A percentile compares a stretch with the other conserved stretches of the same genome.
These are phyloP conservation scores for Pyrenophora teres DNA, from an alignment of 2,329 filamentous ascomycete genomes.

Conservation along the genomic window DNA sequence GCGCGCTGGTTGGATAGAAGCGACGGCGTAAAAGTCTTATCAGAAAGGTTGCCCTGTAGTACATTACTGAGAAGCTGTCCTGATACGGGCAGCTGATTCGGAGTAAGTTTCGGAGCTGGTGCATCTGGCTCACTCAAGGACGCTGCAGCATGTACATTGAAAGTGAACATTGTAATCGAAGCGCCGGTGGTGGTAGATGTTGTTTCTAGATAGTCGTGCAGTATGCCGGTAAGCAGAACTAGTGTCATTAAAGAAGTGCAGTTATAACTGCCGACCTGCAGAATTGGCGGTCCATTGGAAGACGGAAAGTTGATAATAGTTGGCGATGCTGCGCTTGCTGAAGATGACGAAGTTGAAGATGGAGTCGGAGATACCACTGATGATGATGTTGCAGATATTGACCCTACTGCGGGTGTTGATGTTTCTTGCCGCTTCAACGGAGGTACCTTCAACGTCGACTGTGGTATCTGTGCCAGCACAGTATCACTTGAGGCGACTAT, in stretches of 20 bases:
- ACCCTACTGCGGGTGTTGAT: neutral
- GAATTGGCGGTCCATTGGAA: slow-evolving; percentile 38
- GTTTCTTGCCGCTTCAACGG: slow-evolving; percentile 20
- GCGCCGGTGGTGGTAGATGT: slow-evolving; percentile 62
- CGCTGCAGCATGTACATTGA: slow-evolving; percentile 65
- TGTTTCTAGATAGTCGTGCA: slow-evolving; percentile 58
- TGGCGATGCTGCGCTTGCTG: slow-evolving; percentile 18
- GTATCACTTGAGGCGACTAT: slow-evolving; percentile 23
- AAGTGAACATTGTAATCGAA: slow-evolving; percentile 57
- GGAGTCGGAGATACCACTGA: neutral
- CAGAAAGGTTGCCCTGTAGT: slow-evolving; percentile 54
- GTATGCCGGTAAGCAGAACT: slow-evolving; percentile 53
- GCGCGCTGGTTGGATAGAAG: slow-evolving; percentile 57
- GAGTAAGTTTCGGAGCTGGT: slow-evolving; percentile 49
- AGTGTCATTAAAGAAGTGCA: slow-evolving; percentile 61
- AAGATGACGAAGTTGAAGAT: slow-evolving; percentile 7
- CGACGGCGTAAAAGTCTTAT: slow-evolving; percentile 60
- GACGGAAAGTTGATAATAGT: slow-evolving; percentile 24
- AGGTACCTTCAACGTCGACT: slow-evolving; percentile 13
- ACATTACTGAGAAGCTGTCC: slow-evolving; percentile 54
- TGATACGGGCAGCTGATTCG: slow-evolving; percentile 51
- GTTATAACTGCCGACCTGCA: slow-evolving; percentile 57
- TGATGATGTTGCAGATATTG: slow-evolving; percentile 2
- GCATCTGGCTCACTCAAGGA: slow-evolving; percentile 44
- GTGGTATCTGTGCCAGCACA: slow-evolving; percentile 22